Evolutionary conservation across 495 filamentous ascomycete species (phyloP).

Genomic region (Poronia punctata): DNA sequence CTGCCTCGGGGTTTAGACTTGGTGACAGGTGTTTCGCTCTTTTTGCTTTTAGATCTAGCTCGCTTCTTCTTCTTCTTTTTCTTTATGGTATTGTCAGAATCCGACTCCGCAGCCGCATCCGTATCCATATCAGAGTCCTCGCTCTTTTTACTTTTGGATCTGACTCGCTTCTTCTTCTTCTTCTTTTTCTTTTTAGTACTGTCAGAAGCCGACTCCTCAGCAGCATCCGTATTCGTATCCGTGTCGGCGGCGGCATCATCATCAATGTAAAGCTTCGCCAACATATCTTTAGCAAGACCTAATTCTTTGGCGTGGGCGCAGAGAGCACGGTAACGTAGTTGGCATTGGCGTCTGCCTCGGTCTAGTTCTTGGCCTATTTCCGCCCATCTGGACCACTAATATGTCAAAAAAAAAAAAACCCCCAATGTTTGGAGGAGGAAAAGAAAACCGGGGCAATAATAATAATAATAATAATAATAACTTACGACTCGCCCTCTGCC

Average conservation of each 20-base stretch:
- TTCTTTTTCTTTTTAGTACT: not conserved
- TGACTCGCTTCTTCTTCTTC: too few relatives aligned
- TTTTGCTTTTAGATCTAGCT: too few relatives aligned
- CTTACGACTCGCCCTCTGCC: slow-evolving; percentile 6
- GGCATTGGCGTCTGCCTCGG: slow-evolving; percentile 12
- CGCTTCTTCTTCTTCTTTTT: not conserved
- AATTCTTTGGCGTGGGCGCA: slow-evolving; percentile 2
- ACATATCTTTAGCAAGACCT: not conserved
- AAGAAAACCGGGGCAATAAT: not conserved
- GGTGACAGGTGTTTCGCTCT: too few relatives aligned
- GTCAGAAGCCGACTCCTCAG: not conserved
- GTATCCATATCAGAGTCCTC: too few relatives aligned
- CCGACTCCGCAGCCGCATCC: too few relatives aligned
- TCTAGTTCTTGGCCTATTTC: slow-evolving; percentile 13
- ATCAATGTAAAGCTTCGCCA: slow-evolving; percentile 8
- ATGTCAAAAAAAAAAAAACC: not conserved
- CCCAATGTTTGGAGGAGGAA: not conserved
- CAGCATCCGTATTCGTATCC: not conserved
- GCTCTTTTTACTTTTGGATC: too few relatives aligned
- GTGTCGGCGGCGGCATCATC: not conserved
- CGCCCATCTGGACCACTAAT: slow-evolving; percentile 4
- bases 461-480: not conserved
- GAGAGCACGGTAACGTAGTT: slow-evolving; percentile 12
- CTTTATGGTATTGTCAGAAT: not conserved
- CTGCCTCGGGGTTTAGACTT: too few relatives aligned